phyloP scores from a whole-genome alignment of 2,329 filamentous ascomycete species.

The Dryadomyces quercivorus region DNA sequence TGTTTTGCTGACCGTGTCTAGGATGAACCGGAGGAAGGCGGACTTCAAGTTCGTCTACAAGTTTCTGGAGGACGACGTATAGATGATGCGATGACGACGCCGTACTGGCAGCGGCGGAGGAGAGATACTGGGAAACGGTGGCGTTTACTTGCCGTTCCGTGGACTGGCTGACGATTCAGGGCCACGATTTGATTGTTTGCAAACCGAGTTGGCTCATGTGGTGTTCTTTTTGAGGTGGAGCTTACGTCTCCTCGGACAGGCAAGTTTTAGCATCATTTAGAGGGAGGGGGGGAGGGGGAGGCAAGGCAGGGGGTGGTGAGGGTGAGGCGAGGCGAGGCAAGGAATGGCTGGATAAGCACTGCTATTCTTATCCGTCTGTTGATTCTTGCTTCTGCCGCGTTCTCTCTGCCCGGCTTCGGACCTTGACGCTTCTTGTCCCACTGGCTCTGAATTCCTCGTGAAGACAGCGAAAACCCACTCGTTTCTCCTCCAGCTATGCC shows the following conservation, averaged over 20 bases:
- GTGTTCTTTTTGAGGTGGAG: too few relatives aligned
- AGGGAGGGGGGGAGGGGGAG: not conserved
- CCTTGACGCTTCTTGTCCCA: too few relatives aligned
- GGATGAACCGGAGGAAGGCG: slow-evolving; percentile 97
- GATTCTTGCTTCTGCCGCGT: not conserved
- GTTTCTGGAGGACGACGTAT: slow-evolving; percentile 89
- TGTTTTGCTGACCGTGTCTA: slow-evolving; percentile 23
- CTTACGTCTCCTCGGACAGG: too few relatives aligned
- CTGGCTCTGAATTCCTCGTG: too few relatives aligned
- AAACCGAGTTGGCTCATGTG: too few relatives aligned
- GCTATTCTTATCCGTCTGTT: not conserved
- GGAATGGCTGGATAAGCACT: not conserved
- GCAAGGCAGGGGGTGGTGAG: not conserved
- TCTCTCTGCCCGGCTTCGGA: too few relatives aligned
- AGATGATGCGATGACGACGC: slow-evolving; percentile 10
- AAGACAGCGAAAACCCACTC: too few relatives aligned
- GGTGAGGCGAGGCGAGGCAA: not conserved
- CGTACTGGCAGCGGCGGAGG: not conserved
- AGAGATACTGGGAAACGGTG: not conserved
- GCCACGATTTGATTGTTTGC: too few relatives aligned
- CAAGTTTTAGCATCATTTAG: not conserved
- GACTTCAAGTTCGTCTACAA: slow-evolving; percentile 99
- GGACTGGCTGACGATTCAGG: not conserved
- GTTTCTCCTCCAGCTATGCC: too few relatives aligned
- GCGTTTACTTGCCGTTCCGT: not conserved